phyloP scores from a whole-genome alignment of 148 eudicot species.

The Amaranthus cruentus region DNA sequence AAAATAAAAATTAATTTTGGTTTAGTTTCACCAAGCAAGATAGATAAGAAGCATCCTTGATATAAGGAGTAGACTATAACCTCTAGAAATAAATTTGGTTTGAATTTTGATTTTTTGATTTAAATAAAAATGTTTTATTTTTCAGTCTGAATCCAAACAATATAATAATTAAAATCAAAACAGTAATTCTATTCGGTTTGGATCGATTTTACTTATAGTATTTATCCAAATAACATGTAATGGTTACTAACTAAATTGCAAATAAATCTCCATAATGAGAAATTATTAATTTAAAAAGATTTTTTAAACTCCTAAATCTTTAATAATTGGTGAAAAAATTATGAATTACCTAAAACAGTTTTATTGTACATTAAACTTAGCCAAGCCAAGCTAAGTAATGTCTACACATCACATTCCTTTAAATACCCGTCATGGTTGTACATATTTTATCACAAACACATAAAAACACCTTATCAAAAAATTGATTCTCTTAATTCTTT shows the following conservation, averaged over 20 bases:
- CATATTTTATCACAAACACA: not conserved
- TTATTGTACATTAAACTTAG: slow-evolving; percentile 1
- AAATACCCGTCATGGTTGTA: slow-evolving; percentile 15
- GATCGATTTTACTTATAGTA: too few species aligned
- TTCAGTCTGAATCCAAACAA: too few species aligned
- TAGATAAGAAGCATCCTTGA: too few species aligned
- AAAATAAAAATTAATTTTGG: too few species aligned
- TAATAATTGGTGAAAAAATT: slow-evolving; percentile 21
- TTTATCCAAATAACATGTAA: too few species aligned
- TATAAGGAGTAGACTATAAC: too few species aligned
- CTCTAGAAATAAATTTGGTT: too few species aligned
- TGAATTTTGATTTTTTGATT: too few species aligned
- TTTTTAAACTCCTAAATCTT: slow-evolving; percentile 40
- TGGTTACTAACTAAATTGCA: slow-evolving; percentile 11
- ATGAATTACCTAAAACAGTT: slow-evolving; percentile 2
- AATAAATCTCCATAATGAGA: slow-evolving; percentile 33
- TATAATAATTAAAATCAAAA: too few species aligned
- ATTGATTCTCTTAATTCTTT: not conserved
- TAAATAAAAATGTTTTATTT: too few species aligned
- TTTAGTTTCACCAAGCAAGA: too few species aligned
- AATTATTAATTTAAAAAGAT: slow-evolving; percentile 33
- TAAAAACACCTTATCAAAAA: not conserved
- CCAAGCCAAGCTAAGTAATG: slow-evolving; percentile 10
- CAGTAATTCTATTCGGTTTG: too few species aligned
- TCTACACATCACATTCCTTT: slow-evolving; percentile 15